A percentile compares a stretch with the other conserved stretches of the same genome.
Evolutionary conservation across 371 early-diverging fungal genomes (phyloP).

Genomic region (Apophysomyces sp.): DNA sequence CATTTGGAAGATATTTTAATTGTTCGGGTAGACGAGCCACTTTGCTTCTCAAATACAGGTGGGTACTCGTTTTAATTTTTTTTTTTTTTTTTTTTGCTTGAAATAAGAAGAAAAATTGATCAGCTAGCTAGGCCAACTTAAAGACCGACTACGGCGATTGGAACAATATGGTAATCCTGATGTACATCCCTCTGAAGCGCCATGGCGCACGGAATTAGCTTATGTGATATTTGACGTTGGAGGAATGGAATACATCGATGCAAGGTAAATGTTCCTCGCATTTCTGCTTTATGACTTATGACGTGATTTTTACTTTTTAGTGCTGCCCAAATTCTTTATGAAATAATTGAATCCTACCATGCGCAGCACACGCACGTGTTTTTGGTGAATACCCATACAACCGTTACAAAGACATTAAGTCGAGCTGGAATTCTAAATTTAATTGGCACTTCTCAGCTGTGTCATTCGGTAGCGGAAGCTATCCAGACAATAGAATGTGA

Average conservation of each 20-base stretch:
- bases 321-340: constrained; percentile 80
- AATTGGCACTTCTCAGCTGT: constrained; percentile 62
- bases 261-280: constrained; percentile 53
- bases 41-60: constrained; percentile 86
- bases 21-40: constrained; percentile 81
- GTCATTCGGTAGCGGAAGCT: constrained; percentile 25
- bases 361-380: constrained; percentile 71
- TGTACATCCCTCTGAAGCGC: constrained; percentile 83
- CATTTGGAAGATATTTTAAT: constrained; percentile 79
- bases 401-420: constrained; percentile 56
- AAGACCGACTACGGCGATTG: constrained; percentile 22
- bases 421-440: constrained; percentile 61
- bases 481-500: constrained; percentile 34
- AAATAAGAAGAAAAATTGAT: too few species aligned
- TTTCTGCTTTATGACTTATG: neutral
- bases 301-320: constrained; percentile 24
- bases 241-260: constrained; percentile 81
- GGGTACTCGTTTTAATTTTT: too few species aligned
- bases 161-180: constrained; percentile 84
- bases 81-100: too few species aligned
- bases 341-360: constrained; percentile 80
- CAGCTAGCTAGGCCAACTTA: constrained; percentile 55
- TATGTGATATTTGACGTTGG: constrained; percentile 83
- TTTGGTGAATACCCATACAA: constrained; percentile 74
- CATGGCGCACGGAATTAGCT: constrained; percentile 36